Evolutionary conservation across 805 yeast genomes (phyloP).

Genomic region (Candida ascalaphidarum): DNA sequence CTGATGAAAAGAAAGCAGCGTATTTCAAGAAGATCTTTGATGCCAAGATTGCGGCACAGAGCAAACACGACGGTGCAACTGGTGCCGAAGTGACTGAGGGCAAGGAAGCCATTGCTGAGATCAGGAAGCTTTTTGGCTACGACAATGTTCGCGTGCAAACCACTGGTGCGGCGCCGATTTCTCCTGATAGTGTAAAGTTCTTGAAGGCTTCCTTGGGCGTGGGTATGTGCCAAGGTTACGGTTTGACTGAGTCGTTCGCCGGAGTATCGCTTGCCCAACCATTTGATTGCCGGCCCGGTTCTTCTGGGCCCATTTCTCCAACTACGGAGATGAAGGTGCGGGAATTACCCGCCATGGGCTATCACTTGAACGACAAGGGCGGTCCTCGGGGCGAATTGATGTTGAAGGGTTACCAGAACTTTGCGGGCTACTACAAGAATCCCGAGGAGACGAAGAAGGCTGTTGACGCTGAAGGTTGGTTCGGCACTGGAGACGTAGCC

Average conservation of each 20-base stretch:
- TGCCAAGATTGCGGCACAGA: conserved; percentile 9
- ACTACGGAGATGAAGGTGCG: conserved; percentile 12
- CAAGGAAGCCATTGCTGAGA: conserved; percentile 18
- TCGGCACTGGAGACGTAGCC: conserved; percentile 23
- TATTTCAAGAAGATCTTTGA: conserved; percentile 10
- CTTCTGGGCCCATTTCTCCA: conserved; percentile 13
- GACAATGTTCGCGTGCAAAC: conserved; percentile 15
- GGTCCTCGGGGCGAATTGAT: conserved; percentile 21
- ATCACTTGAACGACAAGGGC: conserved; percentile 10
- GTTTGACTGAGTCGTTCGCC: conserved; percentile 22
- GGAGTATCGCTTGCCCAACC: conserved; percentile 10
- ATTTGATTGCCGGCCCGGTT: conserved; percentile 13
- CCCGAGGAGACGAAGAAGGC: conserved; percentile 14
- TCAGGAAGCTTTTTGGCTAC: conserved; percentile 23
- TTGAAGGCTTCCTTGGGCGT: conserved; percentile 15
- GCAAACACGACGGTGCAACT: conserved; percentile 7
- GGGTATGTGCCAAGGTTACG: conserved; percentile 25
- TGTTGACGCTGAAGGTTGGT: conserved; percentile 17
- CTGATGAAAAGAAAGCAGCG: conserved; percentile 8
- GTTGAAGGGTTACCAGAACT: conserved; percentile 18
- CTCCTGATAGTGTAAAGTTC: conserved; percentile 12
- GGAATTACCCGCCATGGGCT: conserved; percentile 17
- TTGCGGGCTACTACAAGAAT: conserved; percentile 16
- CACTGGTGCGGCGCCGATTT: conserved; percentile 19
- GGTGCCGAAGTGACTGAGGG: conserved; percentile 11